Conservation (phyloP, 2,329 filamentous ascomycete species). For the Kalmusia sp. region DNA sequence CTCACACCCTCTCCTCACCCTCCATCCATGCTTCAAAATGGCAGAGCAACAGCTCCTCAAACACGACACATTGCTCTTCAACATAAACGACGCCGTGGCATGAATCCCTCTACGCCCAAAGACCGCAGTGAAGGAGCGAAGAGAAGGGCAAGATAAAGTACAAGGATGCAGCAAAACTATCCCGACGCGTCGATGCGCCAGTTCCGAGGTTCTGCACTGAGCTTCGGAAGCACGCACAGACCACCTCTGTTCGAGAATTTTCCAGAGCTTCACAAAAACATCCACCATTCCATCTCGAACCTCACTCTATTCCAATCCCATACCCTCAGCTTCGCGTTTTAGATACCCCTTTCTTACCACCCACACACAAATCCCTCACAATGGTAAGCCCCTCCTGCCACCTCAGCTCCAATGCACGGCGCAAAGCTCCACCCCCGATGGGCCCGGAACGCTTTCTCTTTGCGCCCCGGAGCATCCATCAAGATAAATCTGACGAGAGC, state of each 20-base stretch:
- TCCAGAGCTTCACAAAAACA: conserved; percentile 20
- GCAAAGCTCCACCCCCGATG: neutral
- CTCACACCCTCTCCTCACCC: conserved; percentile 26
- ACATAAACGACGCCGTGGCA: conserved; percentile 39
- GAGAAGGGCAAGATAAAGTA: neutral
- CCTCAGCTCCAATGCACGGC: neutral
- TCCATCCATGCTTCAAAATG: conserved; percentile 17
- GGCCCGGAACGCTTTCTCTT: no score
- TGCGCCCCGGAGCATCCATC: no score
- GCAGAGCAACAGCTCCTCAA: conserved; percentile 39
- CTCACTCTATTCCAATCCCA: neutral
- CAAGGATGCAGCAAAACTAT: neutral
- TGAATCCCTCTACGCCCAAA: conserved; percentile 4
- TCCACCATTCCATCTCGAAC: conserved; percentile 4
- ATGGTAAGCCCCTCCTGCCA: conserved; percentile 26
- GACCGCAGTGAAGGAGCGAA: neutral
- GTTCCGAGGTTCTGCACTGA: conserved; percentile 24
- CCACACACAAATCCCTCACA: conserved; percentile 7
- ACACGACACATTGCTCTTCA: conserved; percentile 41
- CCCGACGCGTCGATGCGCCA: conserved; percentile 19
- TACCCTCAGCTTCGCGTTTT: neutral
- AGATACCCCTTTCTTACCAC: conserved; percentile 9
- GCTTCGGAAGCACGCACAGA: conserved; percentile 22
- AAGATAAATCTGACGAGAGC: conserved; percentile 15
- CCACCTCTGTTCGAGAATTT: conserved; percentile 28